Conservation (phyloP, 495 filamentous ascomycete species). For the Xylaria grammica region DNA sequence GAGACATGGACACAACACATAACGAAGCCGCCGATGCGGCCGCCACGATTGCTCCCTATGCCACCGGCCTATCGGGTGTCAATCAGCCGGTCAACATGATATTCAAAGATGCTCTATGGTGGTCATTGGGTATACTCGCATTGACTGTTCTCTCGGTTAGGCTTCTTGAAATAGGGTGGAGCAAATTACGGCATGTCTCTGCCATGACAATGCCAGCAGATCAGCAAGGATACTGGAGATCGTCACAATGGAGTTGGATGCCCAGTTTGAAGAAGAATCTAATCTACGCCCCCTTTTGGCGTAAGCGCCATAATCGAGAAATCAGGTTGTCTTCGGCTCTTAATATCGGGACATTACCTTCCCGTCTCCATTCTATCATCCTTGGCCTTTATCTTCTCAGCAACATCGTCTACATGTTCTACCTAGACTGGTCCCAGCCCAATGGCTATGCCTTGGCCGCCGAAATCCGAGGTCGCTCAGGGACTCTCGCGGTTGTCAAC, state of each 20-base stretch:
- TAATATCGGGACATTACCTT: conserved; percentile 85
- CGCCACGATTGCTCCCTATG: conserved; percentile 53
- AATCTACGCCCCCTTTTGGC: conserved; percentile 83
- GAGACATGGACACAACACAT: conserved; percentile 27
- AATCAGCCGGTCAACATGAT: conserved; percentile 54
- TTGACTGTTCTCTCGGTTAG: conserved; percentile 51
- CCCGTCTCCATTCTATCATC: conserved; percentile 77
- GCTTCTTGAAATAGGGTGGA: conserved; percentile 48
- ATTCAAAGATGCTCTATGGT: conserved; percentile 55
- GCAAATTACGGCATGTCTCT: conserved; percentile 52
- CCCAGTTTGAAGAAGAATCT: conserved; percentile 74
- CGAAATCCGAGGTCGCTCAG: conserved; percentile 75
- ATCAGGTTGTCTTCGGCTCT: conserved; percentile 76
- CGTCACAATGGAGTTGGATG: conserved; percentile 54
- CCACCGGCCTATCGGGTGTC: conserved; percentile 56
- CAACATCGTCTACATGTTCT: conserved; percentile 68
- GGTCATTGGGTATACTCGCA: conserved; percentile 53
- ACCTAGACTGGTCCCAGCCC: conserved; percentile 60
- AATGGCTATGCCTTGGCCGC: conserved; percentile 59
- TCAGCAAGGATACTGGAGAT: conserved; percentile 56
- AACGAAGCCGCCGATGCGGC: conserved; percentile 23
- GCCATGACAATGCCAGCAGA: conserved; percentile 52
- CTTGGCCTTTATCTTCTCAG: conserved; percentile 67
- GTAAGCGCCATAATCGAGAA: conserved; percentile 84
- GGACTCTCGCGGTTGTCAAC: conserved; percentile 76